Conservation (phyloP, 805 yeast species). For the Yamadazyma sp. region DNA sequence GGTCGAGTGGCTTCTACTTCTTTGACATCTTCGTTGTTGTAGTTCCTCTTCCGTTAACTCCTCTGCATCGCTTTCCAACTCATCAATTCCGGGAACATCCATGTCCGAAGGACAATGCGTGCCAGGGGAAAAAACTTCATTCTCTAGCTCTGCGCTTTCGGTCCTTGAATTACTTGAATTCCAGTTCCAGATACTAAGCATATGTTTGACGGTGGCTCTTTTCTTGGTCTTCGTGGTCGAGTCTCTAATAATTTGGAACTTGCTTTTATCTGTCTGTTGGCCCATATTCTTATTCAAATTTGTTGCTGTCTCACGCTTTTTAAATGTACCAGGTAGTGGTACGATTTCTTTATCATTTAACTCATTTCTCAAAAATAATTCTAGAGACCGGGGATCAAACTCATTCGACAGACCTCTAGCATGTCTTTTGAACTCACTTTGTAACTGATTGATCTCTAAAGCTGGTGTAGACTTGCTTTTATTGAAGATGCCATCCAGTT, state of each 20-base stretch:
- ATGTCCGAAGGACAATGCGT: conserved; percentile 22
- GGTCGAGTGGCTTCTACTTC: conserved; percentile 6
- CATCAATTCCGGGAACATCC: conserved; percentile 25
- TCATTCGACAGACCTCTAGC: neutral
- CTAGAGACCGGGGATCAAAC: conserved; percentile 7
- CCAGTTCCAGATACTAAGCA: conserved; percentile 6
- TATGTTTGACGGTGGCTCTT: neutral
- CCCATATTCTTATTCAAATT: neutral
- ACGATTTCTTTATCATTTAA: conserved; percentile 16
- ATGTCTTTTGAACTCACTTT: neutral
- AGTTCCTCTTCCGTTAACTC: neutral
- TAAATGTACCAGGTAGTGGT: conserved; percentile 15
- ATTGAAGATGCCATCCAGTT: too few species aligned
- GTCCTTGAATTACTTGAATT: conserved; percentile 1
- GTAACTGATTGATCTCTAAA: too few species aligned
- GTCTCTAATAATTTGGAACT: neutral
- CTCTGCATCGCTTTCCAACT: conserved; percentile 10
- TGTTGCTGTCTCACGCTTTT: conserved; percentile 3
- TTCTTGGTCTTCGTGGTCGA: neutral
- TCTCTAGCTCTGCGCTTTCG: conserved; percentile 21
- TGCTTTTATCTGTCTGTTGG: neutral
- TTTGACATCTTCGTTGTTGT: neutral
- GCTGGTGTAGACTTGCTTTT: too few species aligned
- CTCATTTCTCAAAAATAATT: conserved; percentile 9
- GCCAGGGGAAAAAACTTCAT: conserved; percentile 26